Conservation (phyloP, 2,329 filamentous ascomycete species). For the Fragosphaeria purpurea region DNA sequence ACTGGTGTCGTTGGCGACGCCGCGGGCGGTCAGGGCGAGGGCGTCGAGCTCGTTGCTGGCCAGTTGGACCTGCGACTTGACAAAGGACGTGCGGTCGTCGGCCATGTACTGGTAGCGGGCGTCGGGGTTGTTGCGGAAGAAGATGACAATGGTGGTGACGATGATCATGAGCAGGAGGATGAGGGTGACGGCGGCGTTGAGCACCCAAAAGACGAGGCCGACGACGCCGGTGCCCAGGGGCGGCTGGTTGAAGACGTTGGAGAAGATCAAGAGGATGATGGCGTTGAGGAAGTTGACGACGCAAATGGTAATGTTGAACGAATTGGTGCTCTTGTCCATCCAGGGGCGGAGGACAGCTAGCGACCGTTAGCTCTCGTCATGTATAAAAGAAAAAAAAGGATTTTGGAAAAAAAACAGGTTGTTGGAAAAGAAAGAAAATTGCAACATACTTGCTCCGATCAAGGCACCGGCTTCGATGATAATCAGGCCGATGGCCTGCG, state of each 20-base stretch:
- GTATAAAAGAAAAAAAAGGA: too few species aligned
- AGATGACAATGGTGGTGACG: conserved; percentile 51
- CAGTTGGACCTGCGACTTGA: conserved; percentile 75
- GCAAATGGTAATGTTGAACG: conserved; percentile 76
- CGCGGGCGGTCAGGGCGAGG: conserved; percentile 69
- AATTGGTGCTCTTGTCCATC: conserved; percentile 90
- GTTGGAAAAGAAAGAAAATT: too few species aligned
- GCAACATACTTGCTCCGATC: conserved; percentile 45
- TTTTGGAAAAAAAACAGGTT: too few species aligned
- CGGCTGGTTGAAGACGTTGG: conserved; percentile 68
- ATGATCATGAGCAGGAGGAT: conserved; percentile 68
- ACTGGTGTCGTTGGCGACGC: conserved; percentile 51
- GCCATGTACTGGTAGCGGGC: conserved; percentile 81
- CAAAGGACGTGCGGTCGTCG: conserved; percentile 78
- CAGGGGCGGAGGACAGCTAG: conserved; percentile 67
- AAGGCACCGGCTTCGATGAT: conserved; percentile 65
- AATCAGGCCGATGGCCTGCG: conserved; percentile 65
- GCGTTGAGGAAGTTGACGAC: conserved; percentile 73
- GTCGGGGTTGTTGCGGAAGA: conserved; percentile 77
- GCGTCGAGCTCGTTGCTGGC: conserved; percentile 70
- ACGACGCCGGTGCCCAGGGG: conserved; percentile 69
- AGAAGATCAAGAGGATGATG: conserved; percentile 72
- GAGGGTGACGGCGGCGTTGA: conserved; percentile 67
- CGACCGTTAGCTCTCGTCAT: too few species aligned
- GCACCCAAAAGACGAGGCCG: conserved; percentile 71